Base-by-base conservation (phyloP, 1,284 basidiomycete genomes). In the Ceratobasidium sp. region DNA sequence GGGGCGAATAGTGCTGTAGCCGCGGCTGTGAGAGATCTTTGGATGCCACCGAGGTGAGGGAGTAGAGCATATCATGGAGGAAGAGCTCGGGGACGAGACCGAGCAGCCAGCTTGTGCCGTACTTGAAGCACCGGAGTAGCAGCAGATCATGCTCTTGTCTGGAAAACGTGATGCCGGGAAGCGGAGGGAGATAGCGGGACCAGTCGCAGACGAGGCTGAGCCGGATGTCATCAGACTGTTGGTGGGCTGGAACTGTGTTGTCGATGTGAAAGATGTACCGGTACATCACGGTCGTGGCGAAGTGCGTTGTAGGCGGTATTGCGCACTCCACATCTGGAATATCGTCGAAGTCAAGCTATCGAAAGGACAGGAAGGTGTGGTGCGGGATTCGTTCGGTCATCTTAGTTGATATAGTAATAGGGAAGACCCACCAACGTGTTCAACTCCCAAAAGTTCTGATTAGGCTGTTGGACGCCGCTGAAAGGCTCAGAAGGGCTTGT, bases 61-160 rank as follows among this genome's bases (percentile, higher is more conserved):
- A 20, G 61, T 54, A 56, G 13, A 75, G 73, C 73, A 75, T 75
- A n/a, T 75, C 73, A 31, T 65, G 47, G 0, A 75, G 47, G 26
- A 64, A 75, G 1, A 51, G 8, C 17, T 75, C 73, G 5, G 73
- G 73, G 7, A 75, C 23, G 0, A 75, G 28, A 17, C 73, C 47
- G 35, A 64, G 35, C 3, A 75, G 60, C 73, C 73, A 75, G 23
- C 49, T 65, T 26, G 56, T 26, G 2, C 73, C 73, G 23, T 64
- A 65, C 35, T 45, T 58, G 35, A 75, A 65, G 49, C 31, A 75
- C 3, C 73, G 73, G 6, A 26, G 49, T 6, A 75, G 26, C 1
- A 75, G 49, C 1, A 15, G 42, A 26, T 75, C 73, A 20, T 75
- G 73, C 26, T 75, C 73, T 11, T 39, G 33, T 3, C 73, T 31